These are phyloP conservation scores for Leccinum fibrillosum DNA, from an alignment of 768 basidiomycete genomes.

Conservation along the genomic window DNA sequence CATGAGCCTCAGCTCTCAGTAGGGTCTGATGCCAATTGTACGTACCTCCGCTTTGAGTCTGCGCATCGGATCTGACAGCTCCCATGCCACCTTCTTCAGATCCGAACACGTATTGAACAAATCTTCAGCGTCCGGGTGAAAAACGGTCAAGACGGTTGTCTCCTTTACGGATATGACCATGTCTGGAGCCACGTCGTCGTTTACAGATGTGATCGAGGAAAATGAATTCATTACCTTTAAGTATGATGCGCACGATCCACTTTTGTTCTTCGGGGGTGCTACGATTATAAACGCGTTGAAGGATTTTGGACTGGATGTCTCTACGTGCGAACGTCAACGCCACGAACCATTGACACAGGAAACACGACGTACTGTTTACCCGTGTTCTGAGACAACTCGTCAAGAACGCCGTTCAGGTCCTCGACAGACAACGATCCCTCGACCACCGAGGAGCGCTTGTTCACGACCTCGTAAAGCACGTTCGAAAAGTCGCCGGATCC, in stretches of 20 bases:
- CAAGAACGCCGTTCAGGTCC: conserved; percentile 77
- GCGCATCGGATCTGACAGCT: conserved; percentile 71
- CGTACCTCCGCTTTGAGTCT: conserved; percentile 60
- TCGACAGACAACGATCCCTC: conserved; percentile 77
- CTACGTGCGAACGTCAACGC: conserved; percentile 39
- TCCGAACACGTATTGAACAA: conserved; percentile 97
- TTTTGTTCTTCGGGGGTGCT: conserved; percentile 85
- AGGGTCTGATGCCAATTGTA: conserved; percentile 14
- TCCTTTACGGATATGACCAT: conserved; percentile 93
- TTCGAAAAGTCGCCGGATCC: conserved; percentile 85
- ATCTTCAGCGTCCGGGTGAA: conserved; percentile 93
- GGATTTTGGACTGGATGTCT: conserved; percentile 67
- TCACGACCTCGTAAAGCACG: conserved; percentile 83
- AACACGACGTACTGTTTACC: conserved; percentile 62
- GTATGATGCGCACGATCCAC: conserved; percentile 94
- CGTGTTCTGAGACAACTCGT: conserved; percentile 67
- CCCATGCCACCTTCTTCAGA: conserved; percentile 89
- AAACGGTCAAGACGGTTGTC: conserved; percentile 84
- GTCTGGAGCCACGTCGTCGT: conserved; percentile 44
- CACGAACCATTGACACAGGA: not conserved
- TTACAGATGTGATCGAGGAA: not conserved
- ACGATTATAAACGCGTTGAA: conserved; percentile 75
- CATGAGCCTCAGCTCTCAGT: conserved; percentile 3
- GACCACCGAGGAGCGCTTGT: conserved; percentile 76
- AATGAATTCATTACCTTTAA: conserved; percentile 64